These are phyloP conservation scores for Daldinia childiae DNA, from an alignment of 495 filamentous ascomycete genomes.

Conservation along the genomic window DNA sequence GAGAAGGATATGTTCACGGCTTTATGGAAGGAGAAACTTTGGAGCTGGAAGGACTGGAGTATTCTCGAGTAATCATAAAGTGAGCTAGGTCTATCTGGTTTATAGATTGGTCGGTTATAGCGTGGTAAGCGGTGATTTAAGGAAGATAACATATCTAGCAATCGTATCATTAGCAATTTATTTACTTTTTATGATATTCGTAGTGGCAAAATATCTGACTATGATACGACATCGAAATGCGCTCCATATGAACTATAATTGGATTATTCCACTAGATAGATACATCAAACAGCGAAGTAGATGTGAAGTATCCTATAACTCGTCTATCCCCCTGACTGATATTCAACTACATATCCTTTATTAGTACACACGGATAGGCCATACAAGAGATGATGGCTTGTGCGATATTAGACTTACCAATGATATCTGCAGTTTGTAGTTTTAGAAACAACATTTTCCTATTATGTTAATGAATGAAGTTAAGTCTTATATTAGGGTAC, in stretches of 20 bases:
- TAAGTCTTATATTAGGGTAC: no score
- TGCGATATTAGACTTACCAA: no score
- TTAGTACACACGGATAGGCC: no score
- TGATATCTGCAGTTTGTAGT: no score
- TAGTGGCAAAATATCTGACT: not conserved
- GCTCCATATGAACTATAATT: not conserved
- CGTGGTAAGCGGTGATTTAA: no score
- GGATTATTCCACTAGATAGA: not conserved
- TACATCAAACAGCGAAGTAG: not conserved
- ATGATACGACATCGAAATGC: not conserved
- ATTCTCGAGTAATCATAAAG: constrained; percentile 12
- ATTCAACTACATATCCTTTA: no score
- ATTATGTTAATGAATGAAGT: no score
- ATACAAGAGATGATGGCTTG: no score
- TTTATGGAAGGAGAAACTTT: constrained; percentile 35
- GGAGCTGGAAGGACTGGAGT: constrained; percentile 15
- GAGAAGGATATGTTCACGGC: constrained; percentile 33
- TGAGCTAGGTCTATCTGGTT: not conserved
- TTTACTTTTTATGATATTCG: not conserved
- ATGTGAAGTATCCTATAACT: not conserved
- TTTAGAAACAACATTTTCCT: no score
- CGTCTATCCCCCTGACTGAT: no score
- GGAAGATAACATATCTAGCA: not conserved
- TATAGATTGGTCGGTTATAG: not conserved
- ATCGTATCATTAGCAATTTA: not conserved